phyloP scores from a whole-genome alignment of 805 yeast species.

The Metschnikowia corniflorae region DNA sequence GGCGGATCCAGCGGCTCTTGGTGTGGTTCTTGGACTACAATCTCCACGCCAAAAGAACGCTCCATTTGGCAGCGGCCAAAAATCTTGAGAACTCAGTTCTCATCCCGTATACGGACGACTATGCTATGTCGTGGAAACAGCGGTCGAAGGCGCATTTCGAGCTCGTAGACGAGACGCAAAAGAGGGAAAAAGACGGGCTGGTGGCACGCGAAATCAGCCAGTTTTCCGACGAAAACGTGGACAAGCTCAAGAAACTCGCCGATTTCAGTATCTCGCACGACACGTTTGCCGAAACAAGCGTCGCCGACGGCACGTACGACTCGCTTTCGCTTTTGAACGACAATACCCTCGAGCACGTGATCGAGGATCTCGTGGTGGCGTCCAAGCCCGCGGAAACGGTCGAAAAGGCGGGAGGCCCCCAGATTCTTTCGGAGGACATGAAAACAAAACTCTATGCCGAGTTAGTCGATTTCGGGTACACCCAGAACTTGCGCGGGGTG shows the following conservation, averaged over 20 bases:
- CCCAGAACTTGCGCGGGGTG: conserved; percentile 22
- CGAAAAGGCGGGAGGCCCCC: background rate
- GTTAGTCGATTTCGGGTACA: conserved; percentile 26
- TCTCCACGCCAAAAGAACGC: conserved; percentile 20
- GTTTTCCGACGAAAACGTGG: conserved; percentile 9
- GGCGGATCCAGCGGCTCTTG: conserved; percentile 35
- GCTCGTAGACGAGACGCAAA: conserved; percentile 1
- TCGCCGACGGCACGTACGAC: conserved; percentile 18
- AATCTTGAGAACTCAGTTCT: conserved; percentile 8
- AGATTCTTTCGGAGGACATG: conserved; percentile 1
- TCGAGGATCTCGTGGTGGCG: conserved; percentile 1
- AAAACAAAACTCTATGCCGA: conserved; percentile 23
- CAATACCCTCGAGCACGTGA: conserved; percentile 2
- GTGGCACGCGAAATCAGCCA: conserved; percentile 10
- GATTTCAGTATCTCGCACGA: conserved; percentile 4
- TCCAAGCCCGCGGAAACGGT: background rate
- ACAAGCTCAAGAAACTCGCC: background rate
- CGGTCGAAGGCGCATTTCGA: conserved; percentile 20
- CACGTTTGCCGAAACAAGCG: conserved; percentile 4
- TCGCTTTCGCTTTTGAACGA: conserved; percentile 1
- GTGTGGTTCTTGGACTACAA: conserved; percentile 38
- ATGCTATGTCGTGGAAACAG: conserved; percentile 31
- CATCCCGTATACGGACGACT: conserved; percentile 31
- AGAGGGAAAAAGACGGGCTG: background rate
- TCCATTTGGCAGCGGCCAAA: conserved; percentile 18